Evolutionary conservation across 257 asterid species (phyloP).

Genomic region (Solanum verrucosum): DNA sequence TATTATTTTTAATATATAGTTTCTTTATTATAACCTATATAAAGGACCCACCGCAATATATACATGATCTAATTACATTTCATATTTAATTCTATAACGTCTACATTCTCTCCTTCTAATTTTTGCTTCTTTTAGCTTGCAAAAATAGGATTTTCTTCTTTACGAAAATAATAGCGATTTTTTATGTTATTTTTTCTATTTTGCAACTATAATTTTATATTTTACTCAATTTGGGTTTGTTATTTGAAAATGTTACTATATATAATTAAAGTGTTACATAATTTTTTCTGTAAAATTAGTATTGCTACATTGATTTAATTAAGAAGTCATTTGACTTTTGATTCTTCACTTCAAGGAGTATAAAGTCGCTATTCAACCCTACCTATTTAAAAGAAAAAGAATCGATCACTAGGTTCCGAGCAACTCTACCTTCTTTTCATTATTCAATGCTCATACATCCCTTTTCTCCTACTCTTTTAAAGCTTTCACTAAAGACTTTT

Average conservation of each 20-base stretch:
- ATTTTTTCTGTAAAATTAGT: no score
- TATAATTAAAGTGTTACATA: neutral
- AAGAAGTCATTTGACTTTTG: no score
- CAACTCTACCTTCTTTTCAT: neutral
- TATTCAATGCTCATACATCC: no score
- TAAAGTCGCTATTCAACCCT: no score
- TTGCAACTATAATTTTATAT: no score
- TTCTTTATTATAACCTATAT: neutral
- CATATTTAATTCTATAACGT: neutral
- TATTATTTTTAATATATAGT: neutral
- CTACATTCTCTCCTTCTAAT: neutral
- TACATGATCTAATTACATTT: neutral
- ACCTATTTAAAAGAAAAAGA: no score
- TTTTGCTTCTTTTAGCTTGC: neutral
- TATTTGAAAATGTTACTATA: neutral
- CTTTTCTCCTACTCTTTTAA: no score
- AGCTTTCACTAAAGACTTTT: no score
- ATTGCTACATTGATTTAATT: neutral
- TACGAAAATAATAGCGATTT: no score
- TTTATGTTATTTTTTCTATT: neutral
- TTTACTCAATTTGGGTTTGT: neutral
- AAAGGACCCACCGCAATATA: neutral
- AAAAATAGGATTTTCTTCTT: neutral
- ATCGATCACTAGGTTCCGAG: neutral
- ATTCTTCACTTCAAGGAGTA: no score